Evolutionary conservation across 495 filamentous ascomycete genomes (phyloP).

Genomic region (Penicillium daleae): DNA sequence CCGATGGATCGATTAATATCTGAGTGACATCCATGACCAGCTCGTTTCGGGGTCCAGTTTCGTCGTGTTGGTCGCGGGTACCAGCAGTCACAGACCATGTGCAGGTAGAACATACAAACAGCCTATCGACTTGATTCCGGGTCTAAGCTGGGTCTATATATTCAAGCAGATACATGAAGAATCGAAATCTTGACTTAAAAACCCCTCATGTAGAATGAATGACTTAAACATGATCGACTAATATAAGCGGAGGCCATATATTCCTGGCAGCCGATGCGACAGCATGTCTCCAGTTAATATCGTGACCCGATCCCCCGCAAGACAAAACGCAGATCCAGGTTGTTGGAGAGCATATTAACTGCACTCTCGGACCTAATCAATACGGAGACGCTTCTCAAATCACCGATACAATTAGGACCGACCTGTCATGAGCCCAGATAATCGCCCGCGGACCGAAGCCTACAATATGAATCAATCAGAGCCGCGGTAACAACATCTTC

Average conservation of each 20-base stretch:
- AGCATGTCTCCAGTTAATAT: neutral
- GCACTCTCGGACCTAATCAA: neutral
- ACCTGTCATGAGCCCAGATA: neutral
- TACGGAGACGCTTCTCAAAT: neutral
- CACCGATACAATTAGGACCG: neutral
- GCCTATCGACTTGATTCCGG: neutral
- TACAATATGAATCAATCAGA: too few species aligned
- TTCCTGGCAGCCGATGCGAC: neutral
- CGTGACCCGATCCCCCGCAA: neutral
- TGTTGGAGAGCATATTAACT: neutral
- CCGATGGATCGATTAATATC: neutral
- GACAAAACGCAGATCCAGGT: neutral
- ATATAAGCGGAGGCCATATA: too few species aligned
- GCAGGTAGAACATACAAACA: neutral
- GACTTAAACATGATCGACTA: too few species aligned
- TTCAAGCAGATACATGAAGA: neutral
- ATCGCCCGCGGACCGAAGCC: too few species aligned
- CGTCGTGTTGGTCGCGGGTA: neutral
- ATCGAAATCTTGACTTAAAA: neutral
- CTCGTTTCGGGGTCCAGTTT: neutral
- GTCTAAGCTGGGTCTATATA: neutral
- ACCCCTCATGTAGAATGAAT: too few species aligned
- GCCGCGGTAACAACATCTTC: neutral
- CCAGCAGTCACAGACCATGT: neutral
- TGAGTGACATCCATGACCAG: neutral